These are phyloP conservation scores for Musa itinerans DNA, from an alignment of 176 grass and related monocot species.

Conservation along the genomic window DNA sequence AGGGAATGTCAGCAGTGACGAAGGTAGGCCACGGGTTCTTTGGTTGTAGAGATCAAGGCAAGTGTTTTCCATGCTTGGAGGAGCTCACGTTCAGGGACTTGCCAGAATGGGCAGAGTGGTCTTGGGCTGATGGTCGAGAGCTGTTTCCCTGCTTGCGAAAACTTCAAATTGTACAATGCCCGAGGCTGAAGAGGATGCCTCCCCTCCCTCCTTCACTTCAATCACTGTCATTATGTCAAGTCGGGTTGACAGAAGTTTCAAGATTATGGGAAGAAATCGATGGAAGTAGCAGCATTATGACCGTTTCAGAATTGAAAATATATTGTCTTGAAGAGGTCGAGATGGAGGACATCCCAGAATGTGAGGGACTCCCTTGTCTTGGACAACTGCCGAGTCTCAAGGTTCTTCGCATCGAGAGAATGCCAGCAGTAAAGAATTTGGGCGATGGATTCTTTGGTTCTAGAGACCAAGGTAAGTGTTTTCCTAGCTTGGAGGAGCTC, in stretches of 20 bases:
- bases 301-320: too few species aligned
- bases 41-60: neutral
- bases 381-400: neutral
- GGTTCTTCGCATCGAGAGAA: neutral
- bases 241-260: neutral
- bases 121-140: neutral
- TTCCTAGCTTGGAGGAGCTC: too few species aligned
- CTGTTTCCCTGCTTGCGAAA: neutral
- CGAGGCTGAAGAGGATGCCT: conserved; percentile 5
- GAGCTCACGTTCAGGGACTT: neutral
- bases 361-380: neutral
- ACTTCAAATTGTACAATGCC: neutral
- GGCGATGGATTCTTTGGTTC: too few species aligned
- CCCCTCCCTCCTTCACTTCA: neutral
- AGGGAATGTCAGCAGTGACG: too few species aligned
- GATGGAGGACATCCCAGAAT: too few species aligned
- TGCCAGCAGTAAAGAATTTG: too few species aligned
- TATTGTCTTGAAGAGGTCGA: too few species aligned
- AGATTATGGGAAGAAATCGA: neutral
- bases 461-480: too few species aligned
- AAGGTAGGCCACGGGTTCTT: too few species aligned
- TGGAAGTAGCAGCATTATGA: neutral
- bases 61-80: neutral
- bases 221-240: neutral
- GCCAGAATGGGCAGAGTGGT: neutral